Evolutionary conservation across 192 early-diverging fungal genomes (phyloP), one percentile per base, ranked within the genome.

Genomic region (Phycomyces blakesleeanus): DNA sequence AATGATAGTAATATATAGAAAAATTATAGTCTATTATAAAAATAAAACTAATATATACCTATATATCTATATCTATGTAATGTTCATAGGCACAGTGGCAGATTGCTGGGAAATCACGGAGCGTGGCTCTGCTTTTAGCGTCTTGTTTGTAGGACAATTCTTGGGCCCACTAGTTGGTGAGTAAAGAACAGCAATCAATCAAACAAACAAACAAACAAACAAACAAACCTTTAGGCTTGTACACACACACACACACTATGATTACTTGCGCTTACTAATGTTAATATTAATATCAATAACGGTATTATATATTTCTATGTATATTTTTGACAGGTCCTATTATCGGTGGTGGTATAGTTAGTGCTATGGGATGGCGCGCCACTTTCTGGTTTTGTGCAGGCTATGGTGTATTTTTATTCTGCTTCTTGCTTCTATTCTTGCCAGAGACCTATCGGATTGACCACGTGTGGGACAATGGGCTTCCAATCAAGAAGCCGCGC

Each of bases 311-410:
- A n/a, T n/a, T n/a, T n/a, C n/a, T n/a, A n/a, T n/a, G n/a, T 59
- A 0, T 22, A 9, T 15, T 25, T 24, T n/a, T 26, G 26, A 14
- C 40, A 60, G 44, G 58, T 61, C 76, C 76, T 18, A 67, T 73
- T 15, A 69, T 78, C 16, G 76, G 72, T 7, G 76, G 76, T 24
- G 18, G 68, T 22, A 61, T 78, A 4, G 62, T 72, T 0, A 38
- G 61, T 5, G 60, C 61, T 7, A 65, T 72, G 25, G 72, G 72
- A n/a, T 74, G 72, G 72, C 42, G 67, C 40, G 49, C 65, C 3
- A 74, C 69, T 40, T 78, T 78, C 52, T 74, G 65, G 60, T 74
- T 78, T 25, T 72, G 67, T 64, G 65, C 69, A 2, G 66, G 61
- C 18, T 53, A 70, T 49, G 65, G 69, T 51, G 58, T 37, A 6